Evolutionary conservation across 257 asterid species (phyloP).

Genomic region (Eucommia ulmoides): DNA sequence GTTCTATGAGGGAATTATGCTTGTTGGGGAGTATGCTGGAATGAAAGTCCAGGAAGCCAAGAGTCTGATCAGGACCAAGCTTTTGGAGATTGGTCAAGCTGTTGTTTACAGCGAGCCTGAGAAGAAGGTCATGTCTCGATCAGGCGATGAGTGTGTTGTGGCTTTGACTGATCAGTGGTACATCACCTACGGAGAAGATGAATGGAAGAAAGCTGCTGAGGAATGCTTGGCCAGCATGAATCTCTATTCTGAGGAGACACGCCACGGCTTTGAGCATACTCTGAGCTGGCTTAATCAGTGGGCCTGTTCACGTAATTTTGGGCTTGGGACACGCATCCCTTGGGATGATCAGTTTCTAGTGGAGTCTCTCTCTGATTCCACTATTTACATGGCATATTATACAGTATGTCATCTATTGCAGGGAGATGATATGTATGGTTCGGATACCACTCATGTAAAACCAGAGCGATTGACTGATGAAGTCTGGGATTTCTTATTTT

Average conservation of each 20-base stretch:
- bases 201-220: slow-evolving; percentile 74
- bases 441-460: slow-evolving; percentile 41
- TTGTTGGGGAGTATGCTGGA: slow-evolving; percentile 69
- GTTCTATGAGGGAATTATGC: slow-evolving; percentile 84
- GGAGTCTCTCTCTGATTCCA: slow-evolving; percentile 87
- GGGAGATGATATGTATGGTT: slow-evolving; percentile 71
- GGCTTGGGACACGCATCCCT: slow-evolving; percentile 90
- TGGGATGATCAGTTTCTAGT: slow-evolving; percentile 90
- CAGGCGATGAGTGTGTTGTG: slow-evolving; percentile 96
- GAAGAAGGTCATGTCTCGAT: slow-evolving; percentile 89
- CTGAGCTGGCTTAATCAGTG: slow-evolving; percentile 95
- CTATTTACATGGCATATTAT: slow-evolving; percentile 89
- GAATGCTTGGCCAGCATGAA: slow-evolving; percentile 79
- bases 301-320: slow-evolving; percentile 92
- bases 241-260: slow-evolving; percentile 72
- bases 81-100: slow-evolving; percentile 56
- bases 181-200: slow-evolving; percentile 68
- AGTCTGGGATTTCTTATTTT: slow-evolving; percentile 89
- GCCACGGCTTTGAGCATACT: slow-evolving; percentile 87
- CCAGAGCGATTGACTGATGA: slow-evolving; percentile 81
- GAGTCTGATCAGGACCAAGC: slow-evolving; percentile 49
- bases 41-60: slow-evolving; percentile 83
- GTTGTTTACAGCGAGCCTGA: slow-evolving; percentile 87
- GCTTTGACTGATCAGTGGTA: slow-evolving; percentile 98
- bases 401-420: slow-evolving; percentile 78